Evolutionary conservation across 2,329 filamentous ascomycete genomes (phyloP), one percentile per base, ranked within the genome.

Genomic region (Myriangium duriaei): DNA sequence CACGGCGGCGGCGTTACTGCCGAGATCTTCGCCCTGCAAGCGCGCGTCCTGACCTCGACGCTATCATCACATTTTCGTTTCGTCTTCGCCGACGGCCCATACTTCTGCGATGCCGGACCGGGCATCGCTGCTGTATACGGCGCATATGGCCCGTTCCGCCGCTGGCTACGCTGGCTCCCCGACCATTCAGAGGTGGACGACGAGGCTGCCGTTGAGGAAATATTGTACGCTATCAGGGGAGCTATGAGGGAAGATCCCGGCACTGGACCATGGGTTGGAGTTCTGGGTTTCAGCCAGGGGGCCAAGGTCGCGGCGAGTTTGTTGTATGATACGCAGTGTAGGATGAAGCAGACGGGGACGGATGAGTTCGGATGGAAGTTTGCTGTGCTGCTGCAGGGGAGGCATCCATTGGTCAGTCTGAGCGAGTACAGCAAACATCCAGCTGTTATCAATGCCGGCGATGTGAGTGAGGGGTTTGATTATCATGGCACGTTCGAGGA

Each of bases 1-100:
- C 81, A 87, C 57, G 81, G 81, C 53, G 81, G 81, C 49, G 81
- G 81, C 43, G 75, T 78, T 46, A 85, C 80, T 51, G 76, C 69
- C n/a, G 53, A 66, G 29, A 73, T 85, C 54, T 86, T 86, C 62
- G 63, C 68, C 43, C 56, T 69, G 9, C 81, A 87, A 60, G 74
- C 75, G 47, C 79, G 81, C 44, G 62, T 62, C 4, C 56, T 75
- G 5, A 60, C 64, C 37, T 52, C 55, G 32, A 51, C 61, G 38
- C 69, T 85, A 1, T n/a, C 10, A 15, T 55, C 67, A 5, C 58
- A 68, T 32, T 84, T 85, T 56, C 75, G 81, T 29, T 68, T 86
- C 46, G 74, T 81, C 51, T 88, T 80, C 60, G 74, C 72, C 46
- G 73, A 86, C 48, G 81, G 67, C 0, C 80, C 81, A 1, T 81